These are phyloP conservation scores for Ceratocystis cubensis DNA, from an alignment of 2,329 filamentous ascomycete species.

Conservation along the genomic window DNA sequence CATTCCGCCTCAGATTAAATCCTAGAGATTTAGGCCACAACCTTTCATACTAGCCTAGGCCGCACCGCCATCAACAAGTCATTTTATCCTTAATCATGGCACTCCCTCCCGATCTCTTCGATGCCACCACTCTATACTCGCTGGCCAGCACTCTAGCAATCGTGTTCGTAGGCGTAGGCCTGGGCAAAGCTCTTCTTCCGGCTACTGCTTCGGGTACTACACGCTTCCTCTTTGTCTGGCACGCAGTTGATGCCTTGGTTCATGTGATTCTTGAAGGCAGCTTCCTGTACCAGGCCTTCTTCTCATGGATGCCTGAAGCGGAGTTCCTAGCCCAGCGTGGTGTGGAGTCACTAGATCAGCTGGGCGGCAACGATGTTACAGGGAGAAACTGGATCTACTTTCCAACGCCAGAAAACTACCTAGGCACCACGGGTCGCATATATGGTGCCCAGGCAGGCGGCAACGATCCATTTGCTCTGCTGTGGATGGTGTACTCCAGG, in stretches of 20 bases:
- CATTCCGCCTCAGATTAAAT: neutral
- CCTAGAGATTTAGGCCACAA: neutral
- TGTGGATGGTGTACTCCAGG: constrained; percentile 58
- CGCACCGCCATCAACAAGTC: neutral
- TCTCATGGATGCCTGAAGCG: constrained; percentile 36
- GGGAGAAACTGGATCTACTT: constrained; percentile 27
- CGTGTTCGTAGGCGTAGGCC: constrained; percentile 23
- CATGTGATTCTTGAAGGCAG: constrained; percentile 84
- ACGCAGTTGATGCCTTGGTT: constrained; percentile 81
- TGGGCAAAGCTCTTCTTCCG: constrained; percentile 33
- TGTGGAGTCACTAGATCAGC: constrained; percentile 7
- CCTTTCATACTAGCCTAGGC: neutral
- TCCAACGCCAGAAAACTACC: constrained; percentile 40
- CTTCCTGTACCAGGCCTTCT: constrained; percentile 92
- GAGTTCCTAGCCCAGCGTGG: constrained; percentile 19
- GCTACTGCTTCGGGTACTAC: constrained; percentile 40
- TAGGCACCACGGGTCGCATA: constrained; percentile 37
- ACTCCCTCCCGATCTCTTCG: constrained; percentile 45
- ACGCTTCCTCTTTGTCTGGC: constrained; percentile 84
- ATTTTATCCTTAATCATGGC: constrained; percentile 14
- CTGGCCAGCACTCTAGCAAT: constrained; percentile 44
- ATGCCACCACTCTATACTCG: constrained; percentile 47
- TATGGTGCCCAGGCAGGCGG: constrained; percentile 47
- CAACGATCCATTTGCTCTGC: constrained; percentile 41
- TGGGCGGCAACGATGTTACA: constrained; percentile 20